Percentiles rank a stretch among this genome's conserved stretches.
These are phyloP conservation scores for Venturia pyrina DNA, from an alignment of 2,329 filamentous ascomycete genomes.

Conservation along the genomic window DNA sequence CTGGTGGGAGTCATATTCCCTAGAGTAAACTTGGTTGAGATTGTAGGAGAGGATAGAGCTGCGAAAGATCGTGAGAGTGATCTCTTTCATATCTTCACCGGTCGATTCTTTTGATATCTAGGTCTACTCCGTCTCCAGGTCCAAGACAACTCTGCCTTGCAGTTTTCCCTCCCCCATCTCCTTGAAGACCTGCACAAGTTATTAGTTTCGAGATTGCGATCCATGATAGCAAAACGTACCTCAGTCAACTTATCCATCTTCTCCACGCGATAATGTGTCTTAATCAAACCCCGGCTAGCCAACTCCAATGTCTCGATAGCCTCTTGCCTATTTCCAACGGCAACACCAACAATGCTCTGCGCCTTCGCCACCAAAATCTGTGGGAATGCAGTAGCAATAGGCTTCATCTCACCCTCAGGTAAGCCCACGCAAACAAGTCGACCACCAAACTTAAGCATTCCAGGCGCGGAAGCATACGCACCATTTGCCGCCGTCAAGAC, in stretches of 20 bases:
- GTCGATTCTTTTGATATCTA: not conserved
- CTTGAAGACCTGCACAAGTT: conserved; percentile 26
- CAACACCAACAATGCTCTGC: conserved; percentile 34
- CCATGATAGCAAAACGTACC: conserved; percentile 13
- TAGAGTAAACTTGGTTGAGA: no score
- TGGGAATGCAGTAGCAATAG: conserved; percentile 32
- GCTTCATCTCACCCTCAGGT: conserved; percentile 37
- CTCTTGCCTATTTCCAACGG: conserved; percentile 37
- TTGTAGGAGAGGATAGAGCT: no score
- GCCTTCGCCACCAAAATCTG: conserved; percentile 32
- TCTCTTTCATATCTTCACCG: no score
- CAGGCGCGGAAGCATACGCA: conserved; percentile 33
- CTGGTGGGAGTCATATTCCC: no score
- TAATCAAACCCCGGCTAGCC: conserved; percentile 34
- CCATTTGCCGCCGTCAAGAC: conserved; percentile 41
- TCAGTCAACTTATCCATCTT: conserved; percentile 39
- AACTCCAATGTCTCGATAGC: conserved; percentile 40
- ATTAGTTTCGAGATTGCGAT: not conserved
- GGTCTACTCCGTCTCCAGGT: conserved; percentile 21
- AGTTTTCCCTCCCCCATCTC: conserved; percentile 37
- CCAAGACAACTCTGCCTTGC: conserved; percentile 38
- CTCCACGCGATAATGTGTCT: conserved; percentile 36
- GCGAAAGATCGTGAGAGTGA: no score
- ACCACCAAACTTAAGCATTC: conserved; percentile 35
- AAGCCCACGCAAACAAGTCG: conserved; percentile 37